Evolutionary conservation across 805 yeast species (phyloP).

Genomic region (Yamadazyma sp.): DNA sequence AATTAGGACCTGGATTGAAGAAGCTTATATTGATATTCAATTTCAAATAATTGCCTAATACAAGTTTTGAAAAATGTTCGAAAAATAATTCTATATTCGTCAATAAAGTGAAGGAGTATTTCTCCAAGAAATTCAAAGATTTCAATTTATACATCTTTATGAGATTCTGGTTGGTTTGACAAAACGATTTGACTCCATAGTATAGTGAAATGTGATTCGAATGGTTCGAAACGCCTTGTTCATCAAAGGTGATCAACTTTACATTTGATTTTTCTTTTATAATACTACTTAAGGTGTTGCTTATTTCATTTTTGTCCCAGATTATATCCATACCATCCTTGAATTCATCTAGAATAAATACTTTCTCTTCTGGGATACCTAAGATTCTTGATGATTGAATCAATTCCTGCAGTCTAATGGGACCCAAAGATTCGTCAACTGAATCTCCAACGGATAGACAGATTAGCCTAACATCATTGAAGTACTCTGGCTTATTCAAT

Average conservation of each 20-base stretch:
- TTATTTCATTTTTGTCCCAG: conserved; percentile 58
- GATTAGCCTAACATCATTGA: conserved; percentile 54
- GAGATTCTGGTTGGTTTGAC: conserved; percentile 7
- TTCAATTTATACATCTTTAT: conserved; percentile 21
- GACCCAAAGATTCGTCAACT: conserved; percentile 66
- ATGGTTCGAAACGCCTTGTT: conserved; percentile 78
- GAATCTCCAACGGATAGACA: conserved; percentile 76
- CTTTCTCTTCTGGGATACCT: conserved; percentile 41
- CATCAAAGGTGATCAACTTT: conserved; percentile 75
- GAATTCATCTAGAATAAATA: conserved; percentile 44
- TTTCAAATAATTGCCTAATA: conserved; percentile 28
- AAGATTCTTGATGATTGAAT: conserved; percentile 49
- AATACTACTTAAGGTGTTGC: conserved; percentile 29
- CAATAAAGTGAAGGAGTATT: conserved; percentile 48
- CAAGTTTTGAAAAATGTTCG: conserved; percentile 30
- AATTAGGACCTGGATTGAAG: conserved; percentile 21
- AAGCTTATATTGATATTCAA: conserved; percentile 38
- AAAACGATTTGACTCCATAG: conserved; percentile 44
- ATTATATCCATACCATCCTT: conserved; percentile 63
- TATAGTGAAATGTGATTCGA: conserved; percentile 75
- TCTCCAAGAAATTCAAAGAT: conserved; percentile 38
- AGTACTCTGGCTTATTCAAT: conserved; percentile 41
- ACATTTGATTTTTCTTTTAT: conserved; percentile 15
- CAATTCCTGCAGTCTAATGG: conserved; percentile 58
- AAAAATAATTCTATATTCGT: conserved; percentile 41